Evolutionary conservation across 73 alveolate genomes (phyloP), one percentile per base, ranked within the genome.

Genomic region (Stentor coeruleus): DNA sequence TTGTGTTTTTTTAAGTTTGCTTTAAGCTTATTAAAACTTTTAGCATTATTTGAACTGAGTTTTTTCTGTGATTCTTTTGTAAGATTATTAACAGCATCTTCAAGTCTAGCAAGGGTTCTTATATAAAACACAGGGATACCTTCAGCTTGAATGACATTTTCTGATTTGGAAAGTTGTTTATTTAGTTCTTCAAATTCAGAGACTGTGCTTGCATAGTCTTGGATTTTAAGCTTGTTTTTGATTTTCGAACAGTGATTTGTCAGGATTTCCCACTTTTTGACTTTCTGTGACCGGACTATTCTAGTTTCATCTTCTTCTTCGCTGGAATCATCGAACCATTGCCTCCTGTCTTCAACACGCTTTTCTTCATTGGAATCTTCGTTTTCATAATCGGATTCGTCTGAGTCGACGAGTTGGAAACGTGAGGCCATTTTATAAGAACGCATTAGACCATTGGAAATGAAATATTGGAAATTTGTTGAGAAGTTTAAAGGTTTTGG

Each of bases 141-240:
- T 14, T 6, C 77, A 0, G 81, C 84, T 11, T 28, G 28, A 31
- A 26, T 55, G 20, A 35, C 39, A 26, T 59, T 57, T 35, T 15
- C 14, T 11, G 76, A 79, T 36, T 72, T 86, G 6, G 77, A 84
- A 0, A 85, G 3, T 76, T 88, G 89, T 83, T 84, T 81, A 0
- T 35, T 1, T 73, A 88, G 49, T n/a, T 49, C 77, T 14, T 88
- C 94, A 49, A 59, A 88, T 79, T 88, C 94, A n/a, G 84, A 26
- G 82, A 38, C 37, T 2, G 79, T 38, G 3, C 77, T 39, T 39
- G 31, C 41, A 85, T 59, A 88, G 81, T 88, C 94, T 39, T 72
- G 74, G 77, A 85, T 88, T 76, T 66, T 88, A 15, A 88, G 39
- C 75, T 88, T 89, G 83, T 88, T 88, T 28, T 79, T 84, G 76